Evolutionary conservation across 768 basidiomycete genomes (phyloP).

Genomic region (Leucocoprinus leucothites): DNA sequence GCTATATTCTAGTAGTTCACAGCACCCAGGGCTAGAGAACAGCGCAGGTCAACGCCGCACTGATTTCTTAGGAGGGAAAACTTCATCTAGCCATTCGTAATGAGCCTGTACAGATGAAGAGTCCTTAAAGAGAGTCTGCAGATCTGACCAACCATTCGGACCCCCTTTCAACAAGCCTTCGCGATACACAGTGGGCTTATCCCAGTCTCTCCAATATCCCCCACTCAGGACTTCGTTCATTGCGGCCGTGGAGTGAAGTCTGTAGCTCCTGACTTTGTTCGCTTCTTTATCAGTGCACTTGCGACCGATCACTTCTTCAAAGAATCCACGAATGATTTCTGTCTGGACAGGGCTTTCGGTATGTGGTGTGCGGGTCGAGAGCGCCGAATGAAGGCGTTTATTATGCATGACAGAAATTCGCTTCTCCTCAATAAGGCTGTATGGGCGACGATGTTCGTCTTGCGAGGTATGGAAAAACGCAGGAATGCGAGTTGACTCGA

Average conservation of each 20-base stretch:
- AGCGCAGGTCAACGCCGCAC: too few species aligned
- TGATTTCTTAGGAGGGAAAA: too few species aligned
- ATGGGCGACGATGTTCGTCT: background rate
- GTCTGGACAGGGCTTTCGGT: constrained; percentile 11
- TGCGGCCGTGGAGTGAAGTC: background rate
- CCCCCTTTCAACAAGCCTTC: background rate
- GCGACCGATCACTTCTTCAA: constrained; percentile 28
- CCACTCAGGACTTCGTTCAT: background rate
- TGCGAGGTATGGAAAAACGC: background rate
- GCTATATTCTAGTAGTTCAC: too few species aligned
- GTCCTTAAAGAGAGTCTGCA: too few species aligned
- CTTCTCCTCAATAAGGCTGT: constrained; percentile 2
- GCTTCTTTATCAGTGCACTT: constrained; percentile 18
- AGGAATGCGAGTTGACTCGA: background rate
- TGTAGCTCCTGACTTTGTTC: constrained; percentile 17
- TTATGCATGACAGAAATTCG: constrained; percentile 28
- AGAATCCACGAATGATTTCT: constrained; percentile 21
- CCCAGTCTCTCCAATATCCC: background rate
- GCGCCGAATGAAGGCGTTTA: constrained; percentile 18
- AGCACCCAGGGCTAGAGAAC: too few species aligned
- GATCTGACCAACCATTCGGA: too few species aligned
- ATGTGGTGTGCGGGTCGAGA: constrained; percentile 8
- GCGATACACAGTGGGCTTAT: background rate
- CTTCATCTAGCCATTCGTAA: too few species aligned
- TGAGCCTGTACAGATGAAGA: too few species aligned